Conservation (phyloP, 805 yeast genomes). For the Wickerhamomyces ciferrii region DNA sequence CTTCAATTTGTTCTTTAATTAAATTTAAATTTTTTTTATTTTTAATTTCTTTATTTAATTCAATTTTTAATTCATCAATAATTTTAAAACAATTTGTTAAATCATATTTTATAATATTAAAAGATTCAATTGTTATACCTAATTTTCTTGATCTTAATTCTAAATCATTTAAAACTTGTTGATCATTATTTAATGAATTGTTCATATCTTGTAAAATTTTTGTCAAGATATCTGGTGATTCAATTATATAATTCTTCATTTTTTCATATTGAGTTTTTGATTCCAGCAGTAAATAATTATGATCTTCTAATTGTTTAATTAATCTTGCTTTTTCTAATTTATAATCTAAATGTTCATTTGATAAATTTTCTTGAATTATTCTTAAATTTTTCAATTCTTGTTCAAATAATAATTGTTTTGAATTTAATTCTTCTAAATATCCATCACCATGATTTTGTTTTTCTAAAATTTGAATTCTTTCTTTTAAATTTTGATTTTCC, state of each 20-base stretch:
- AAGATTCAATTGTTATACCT: slow-evolving; percentile 50
- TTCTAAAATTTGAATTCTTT: slow-evolving; percentile 30
- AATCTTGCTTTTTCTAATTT: slow-evolving; percentile 56
- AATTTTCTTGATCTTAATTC: slow-evolving; percentile 47
- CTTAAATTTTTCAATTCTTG: slow-evolving; percentile 56
- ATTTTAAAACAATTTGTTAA: slow-evolving; percentile 14
- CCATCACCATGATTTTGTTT: slow-evolving; percentile 20
- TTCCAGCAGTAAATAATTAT: slow-evolving; percentile 51
- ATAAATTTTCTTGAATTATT: slow-evolving; percentile 54
- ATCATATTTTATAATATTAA: slow-evolving; percentile 30
- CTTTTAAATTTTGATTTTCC: slow-evolving; percentile 31
- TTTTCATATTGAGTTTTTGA: slow-evolving; percentile 54
- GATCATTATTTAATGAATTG: slow-evolving; percentile 35
- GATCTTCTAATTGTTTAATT: slow-evolving; percentile 55
- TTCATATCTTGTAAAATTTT: slow-evolving; percentile 50
- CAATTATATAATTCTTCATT: slow-evolving; percentile 52
- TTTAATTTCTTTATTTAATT: slow-evolving; percentile 10
- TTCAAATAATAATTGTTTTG: slow-evolving; percentile 53
- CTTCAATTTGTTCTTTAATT: slow-evolving; percentile 13
- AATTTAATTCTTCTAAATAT: slow-evolving; percentile 36
- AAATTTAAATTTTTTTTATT: slow-evolving; percentile 11
- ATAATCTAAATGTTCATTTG: slow-evolving; percentile 58
- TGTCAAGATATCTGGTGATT: slow-evolving; percentile 51
- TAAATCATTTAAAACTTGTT: slow-evolving; percentile 30
- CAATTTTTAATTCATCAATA: slow-evolving; percentile 16